Percentiles rank a stretch among this genome's conserved stretches.
Evolutionary conservation across 306 rosid genomes (phyloP).

Genomic region (Trifolium fragiferum): DNA sequence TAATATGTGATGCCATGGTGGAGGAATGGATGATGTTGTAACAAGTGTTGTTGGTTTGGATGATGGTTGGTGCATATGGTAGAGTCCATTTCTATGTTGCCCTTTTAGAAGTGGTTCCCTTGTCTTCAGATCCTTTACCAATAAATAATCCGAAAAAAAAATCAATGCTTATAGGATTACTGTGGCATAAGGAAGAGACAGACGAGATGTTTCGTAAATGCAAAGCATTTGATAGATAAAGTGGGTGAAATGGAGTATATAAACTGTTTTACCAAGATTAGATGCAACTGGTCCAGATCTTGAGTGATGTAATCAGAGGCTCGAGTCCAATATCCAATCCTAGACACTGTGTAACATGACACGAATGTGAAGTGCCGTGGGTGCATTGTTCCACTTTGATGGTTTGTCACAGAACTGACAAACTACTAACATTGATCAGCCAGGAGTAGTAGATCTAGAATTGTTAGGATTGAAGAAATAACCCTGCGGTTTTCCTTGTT

Average conservation of each 20-base stretch:
- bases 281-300: neutral
- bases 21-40: neutral
- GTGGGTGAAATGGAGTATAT: neutral
- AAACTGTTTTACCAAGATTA: neutral
- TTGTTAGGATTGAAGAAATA: neutral
- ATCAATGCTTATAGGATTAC: no score
- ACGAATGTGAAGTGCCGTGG: neutral
- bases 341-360: neutral
- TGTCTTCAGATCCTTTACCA: neutral
- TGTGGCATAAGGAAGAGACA: neutral
- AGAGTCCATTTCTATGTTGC: neutral
- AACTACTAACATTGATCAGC: neutral
- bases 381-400: neutral
- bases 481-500: neutral
- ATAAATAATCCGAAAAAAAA: neutral
- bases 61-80: neutral
- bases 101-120: neutral
- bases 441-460: neutral
- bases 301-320: neutral
- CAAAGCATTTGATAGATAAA: neutral
- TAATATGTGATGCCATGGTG: neutral
- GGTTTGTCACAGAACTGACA: neutral
- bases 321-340: neutral
- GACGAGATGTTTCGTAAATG: neutral
- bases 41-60: neutral